Conservation (phyloP, 805 yeast genomes). For the Barnettozyma sucrosica region DNA sequence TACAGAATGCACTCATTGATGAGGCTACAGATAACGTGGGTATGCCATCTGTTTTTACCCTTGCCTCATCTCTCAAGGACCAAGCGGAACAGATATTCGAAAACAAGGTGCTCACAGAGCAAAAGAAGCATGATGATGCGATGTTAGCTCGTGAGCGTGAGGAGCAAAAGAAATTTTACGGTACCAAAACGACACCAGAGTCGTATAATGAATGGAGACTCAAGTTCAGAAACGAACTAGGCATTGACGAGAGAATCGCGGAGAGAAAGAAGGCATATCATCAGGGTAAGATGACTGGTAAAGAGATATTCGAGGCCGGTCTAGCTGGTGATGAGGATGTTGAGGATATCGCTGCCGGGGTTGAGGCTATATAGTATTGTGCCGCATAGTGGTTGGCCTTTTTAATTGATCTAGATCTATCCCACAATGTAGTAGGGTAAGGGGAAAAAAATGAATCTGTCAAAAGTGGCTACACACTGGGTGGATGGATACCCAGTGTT, state of each 20-base stretch:
- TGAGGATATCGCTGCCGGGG: conserved; percentile 31
- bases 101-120: conserved; percentile 47
- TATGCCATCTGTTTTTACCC: conserved; percentile 83
- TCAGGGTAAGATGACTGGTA: conserved; percentile 76
- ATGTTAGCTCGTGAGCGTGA: conserved; percentile 62
- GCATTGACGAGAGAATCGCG: conserved; percentile 53
- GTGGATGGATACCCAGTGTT: not conserved
- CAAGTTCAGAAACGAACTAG: conserved; percentile 65
- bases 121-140: conserved; percentile 52
- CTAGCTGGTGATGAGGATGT: conserved; percentile 66
- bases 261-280: conserved; percentile 53
- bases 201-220: conserved; percentile 69
- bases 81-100: conserved; percentile 66
- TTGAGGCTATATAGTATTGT: conserved; percentile 8
- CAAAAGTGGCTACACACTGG: too few species aligned
- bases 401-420: not conserved
- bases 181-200: conserved; percentile 83
- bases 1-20: conserved; percentile 38
- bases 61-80: conserved; percentile 74
- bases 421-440: not conserved
- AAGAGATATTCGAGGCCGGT: conserved; percentile 86
- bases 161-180: conserved; percentile 85
- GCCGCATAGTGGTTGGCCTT: not conserved
- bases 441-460: not conserved
- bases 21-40: conserved; percentile 80